Evolutionary conservation across 164 flowering plant genomes (phyloP), one percentile per base, ranked within the genome.

Genomic region (Vitis rotundifolia): DNA sequence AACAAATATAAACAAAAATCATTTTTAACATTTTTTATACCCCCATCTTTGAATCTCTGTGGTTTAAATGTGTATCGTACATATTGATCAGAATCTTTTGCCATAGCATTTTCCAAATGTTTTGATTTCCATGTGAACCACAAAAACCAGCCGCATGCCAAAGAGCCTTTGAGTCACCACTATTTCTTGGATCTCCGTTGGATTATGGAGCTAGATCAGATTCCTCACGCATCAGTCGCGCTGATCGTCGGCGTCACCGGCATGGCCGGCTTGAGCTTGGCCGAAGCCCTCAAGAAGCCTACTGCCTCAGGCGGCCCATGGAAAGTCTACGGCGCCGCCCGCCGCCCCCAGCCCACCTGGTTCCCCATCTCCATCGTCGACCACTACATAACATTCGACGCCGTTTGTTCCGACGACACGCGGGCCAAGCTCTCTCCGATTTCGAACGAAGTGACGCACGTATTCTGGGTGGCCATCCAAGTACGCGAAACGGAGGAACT

Each of bases 161-260:
- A 19, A 19, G 22, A 19, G 1, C 22, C 22, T 19, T 19, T 19
- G 22, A 19, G 22, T 19, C 22, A 19, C 22, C 22, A 19, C 22
- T n/a, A n/a, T n/a, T n/a, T 19, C 22, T 19, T 19, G 22, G 22
- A 31, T 31, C 3, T 31, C 37, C 37, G 37, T 31, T 31, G 37
- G 6, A 31, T 31, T 31, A 54, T 61, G 64, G 68, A 63, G 44
- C 47, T 18, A 12, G 60, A 19, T 19, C 22, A 47, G 22, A 14
- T 50, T 9, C 61, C 29, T 26, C 49, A 26, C 3, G 28, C 5
- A 53, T 12, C 66, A 1, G 84, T 79, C 2, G 87, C 83, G 3
- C 73, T 81, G 9, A 52, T 81, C 0, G 78, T 84, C 1, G 87
- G 87, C 2, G 83, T 82, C 3, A 84, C 87, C 1, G 85, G 87